A percentile compares a stretch with the other conserved stretches of the same genome.
Conservation (phyloP, 1,139 yeast genomes). For the Saccharomyces hybrid region DNA sequence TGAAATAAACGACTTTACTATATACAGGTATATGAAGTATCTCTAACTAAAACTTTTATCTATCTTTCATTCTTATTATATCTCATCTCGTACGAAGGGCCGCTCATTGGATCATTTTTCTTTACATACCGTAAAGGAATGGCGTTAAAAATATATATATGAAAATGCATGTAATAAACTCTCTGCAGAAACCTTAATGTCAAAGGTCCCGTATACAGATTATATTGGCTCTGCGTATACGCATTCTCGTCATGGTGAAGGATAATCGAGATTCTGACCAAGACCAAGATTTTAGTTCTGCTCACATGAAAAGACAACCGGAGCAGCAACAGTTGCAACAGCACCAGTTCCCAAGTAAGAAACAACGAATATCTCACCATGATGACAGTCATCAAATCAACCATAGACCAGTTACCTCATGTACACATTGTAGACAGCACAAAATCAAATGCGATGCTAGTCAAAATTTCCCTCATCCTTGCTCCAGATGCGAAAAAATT, state of each 20-base stretch:
- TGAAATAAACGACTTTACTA: background rate
- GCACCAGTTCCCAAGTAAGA: background rate
- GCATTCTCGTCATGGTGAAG: background rate
- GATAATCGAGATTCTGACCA: background rate
- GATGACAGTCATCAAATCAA: conserved; percentile 31
- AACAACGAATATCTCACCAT: conserved; percentile 1
- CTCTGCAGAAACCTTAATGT: background rate
- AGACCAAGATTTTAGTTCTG: background rate
- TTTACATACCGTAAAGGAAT: background rate
- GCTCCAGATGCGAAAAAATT: conserved; percentile 77
- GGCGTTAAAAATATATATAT: background rate
- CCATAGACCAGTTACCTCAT: conserved; percentile 84
- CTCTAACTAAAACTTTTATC: background rate
- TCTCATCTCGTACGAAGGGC: background rate
- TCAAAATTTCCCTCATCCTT: conserved; percentile 74
- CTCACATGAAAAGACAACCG: background rate
- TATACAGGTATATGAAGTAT: background rate
- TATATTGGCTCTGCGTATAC: background rate
- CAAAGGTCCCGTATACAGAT: background rate
- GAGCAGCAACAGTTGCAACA: background rate
- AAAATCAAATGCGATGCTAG: conserved; percentile 90
- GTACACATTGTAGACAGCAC: conserved; percentile 92
- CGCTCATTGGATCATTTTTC: background rate
- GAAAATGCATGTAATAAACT: background rate
- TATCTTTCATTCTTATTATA: background rate